These are phyloP conservation scores for Chlamydomonas schloesseri DNA, from an alignment of 139 green algal genomes.

Conservation along the genomic window DNA sequence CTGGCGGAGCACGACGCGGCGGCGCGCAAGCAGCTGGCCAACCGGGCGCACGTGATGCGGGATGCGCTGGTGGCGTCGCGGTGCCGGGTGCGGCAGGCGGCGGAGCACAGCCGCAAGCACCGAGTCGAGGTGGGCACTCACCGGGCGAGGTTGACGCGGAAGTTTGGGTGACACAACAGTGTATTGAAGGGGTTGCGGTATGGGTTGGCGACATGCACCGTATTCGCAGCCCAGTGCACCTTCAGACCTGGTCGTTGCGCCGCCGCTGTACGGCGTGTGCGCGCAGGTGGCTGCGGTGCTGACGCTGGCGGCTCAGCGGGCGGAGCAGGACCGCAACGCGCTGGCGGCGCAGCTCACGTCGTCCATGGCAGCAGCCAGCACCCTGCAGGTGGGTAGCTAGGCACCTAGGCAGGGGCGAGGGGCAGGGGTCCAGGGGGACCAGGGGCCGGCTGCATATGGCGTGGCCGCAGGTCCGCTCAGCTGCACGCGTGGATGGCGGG, in stretches of 20 bases:
- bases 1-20: conserved; percentile 48
- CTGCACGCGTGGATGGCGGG: too few species aligned
- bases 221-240: too few species aligned
- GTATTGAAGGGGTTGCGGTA: too few species aligned
- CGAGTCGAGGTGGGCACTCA: background rate
- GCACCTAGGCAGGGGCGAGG: background rate
- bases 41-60: conserved; percentile 34
- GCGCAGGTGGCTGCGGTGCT: conserved; percentile 39
- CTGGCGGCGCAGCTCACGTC: background rate
- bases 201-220: too few species aligned
- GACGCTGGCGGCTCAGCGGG: conserved; percentile 15
- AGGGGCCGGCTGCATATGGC: too few species aligned
- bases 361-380: conserved; percentile 38
- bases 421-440: background rate
- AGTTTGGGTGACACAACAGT: too few species aligned
- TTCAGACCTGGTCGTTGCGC: background rate
- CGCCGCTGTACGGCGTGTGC: background rate
- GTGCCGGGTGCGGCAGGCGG: conserved; percentile 29
- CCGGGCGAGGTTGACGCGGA: background rate
- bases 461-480: too few species aligned
- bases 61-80: conserved; percentile 41
- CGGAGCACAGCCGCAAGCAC: conserved; percentile 22
- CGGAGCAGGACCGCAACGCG: background rate
- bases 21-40: conserved; percentile 42
- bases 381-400: background rate